These are phyloP conservation scores for Fraxinus baroniana DNA, from an alignment of 305 asterid species.

Conservation along the genomic window DNA sequence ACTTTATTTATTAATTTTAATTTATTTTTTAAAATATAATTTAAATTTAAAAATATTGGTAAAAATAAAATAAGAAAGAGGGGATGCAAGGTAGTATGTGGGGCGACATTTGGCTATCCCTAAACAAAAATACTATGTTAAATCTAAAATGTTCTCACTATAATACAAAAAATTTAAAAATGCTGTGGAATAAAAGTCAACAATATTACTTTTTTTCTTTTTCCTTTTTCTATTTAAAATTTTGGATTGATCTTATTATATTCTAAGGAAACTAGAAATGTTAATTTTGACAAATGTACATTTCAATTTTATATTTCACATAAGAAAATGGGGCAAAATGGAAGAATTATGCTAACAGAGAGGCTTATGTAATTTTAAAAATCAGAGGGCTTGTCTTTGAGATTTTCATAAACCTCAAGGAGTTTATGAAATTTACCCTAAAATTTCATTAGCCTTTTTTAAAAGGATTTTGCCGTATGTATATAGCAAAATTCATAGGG, in stretches of 20 bases:
- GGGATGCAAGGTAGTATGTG: too few species aligned
- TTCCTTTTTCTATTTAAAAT: too few species aligned
- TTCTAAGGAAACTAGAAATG: not conserved
- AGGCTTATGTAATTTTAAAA: not conserved
- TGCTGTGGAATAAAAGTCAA: not conserved
- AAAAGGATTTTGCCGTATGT: too few species aligned
- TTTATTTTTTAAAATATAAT: too few species aligned
- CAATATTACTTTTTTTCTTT: not conserved
- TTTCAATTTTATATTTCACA: too few species aligned
- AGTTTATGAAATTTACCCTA: not conserved
- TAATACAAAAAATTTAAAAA: too few species aligned
- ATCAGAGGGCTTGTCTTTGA: not conserved
- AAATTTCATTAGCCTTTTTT: not conserved
- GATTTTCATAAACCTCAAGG: not conserved
- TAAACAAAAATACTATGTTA: too few species aligned
- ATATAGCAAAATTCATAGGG: too few species aligned
- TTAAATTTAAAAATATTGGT: too few species aligned
- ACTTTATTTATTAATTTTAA: too few species aligned
- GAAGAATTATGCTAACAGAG: not conserved
- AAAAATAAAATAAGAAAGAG: too few species aligned
- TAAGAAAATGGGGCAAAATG: not conserved
- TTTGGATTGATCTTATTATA: not conserved
- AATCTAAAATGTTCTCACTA: not conserved
- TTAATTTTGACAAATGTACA: not conserved
- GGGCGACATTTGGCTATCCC: too few species aligned